A percentile compares a stretch with the other conserved stretches of the same genome.
These are phyloP conservation scores for Crotalaria pallida DNA, from an alignment of 306 rosid species.

Conservation along the genomic window DNA sequence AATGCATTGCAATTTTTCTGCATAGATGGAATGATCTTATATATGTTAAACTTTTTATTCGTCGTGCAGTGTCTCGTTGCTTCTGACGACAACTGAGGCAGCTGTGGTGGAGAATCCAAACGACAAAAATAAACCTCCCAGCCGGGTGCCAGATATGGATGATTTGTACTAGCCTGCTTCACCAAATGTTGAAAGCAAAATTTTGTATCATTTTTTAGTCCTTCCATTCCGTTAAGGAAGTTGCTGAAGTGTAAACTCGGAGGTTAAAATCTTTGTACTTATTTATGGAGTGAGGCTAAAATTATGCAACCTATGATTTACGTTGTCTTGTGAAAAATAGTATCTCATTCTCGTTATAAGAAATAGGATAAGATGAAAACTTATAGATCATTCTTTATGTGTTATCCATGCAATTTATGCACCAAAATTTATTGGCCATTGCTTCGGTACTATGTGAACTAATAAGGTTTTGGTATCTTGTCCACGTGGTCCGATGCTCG, in stretches of 20 bases:
- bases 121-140: constrained; percentile 54
- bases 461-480: too few relatives aligned
- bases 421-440: neutral
- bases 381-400: constrained; percentile 9
- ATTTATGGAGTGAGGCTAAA: neutral
- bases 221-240: neutral
- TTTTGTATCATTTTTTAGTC: constrained; percentile 11
- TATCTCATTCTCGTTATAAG: neutral
- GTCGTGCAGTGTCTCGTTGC: constrained; percentile 62
- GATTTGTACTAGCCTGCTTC: constrained; percentile 36
- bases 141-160: constrained; percentile 71
- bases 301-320: constrained; percentile 2
- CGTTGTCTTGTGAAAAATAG: neutral
- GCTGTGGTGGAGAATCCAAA: constrained; percentile 45
- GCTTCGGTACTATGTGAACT: too few relatives aligned
- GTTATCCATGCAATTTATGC: neutral
- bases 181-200: neutral
- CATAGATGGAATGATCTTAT: neutral
- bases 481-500: too few relatives aligned
- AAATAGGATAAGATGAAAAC: neutral
- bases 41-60: neutral
- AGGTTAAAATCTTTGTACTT: neutral
- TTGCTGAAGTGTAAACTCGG: neutral
- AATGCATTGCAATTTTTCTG: neutral
- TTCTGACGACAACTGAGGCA: constrained; percentile 85